Evolutionary conservation across 768 basidiomycete genomes (phyloP).

Genomic region (Tulasnella sp.): DNA sequence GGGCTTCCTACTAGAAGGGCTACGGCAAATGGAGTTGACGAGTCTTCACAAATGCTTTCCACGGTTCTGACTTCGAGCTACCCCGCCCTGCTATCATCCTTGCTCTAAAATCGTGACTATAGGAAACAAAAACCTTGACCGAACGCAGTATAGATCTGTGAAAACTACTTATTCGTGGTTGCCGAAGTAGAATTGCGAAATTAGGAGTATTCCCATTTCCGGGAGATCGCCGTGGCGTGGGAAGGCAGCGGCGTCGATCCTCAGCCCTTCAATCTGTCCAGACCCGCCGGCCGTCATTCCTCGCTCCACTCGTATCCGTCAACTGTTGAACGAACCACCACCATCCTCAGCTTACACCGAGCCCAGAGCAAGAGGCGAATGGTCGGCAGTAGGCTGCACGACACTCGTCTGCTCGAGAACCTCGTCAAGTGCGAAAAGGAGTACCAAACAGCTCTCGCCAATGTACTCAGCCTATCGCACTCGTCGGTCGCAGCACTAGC

Average conservation of each 20-base stretch:
- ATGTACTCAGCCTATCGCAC: slow-evolving; percentile 62
- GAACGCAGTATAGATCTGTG: background rate
- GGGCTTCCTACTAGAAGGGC: background rate
- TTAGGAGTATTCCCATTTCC: background rate
- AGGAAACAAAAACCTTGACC: too few species aligned
- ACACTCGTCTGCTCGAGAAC: slow-evolving; percentile 71
- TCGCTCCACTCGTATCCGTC: background rate
- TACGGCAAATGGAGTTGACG: too few species aligned
- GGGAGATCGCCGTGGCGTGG: background rate
- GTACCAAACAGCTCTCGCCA: slow-evolving; percentile 61
- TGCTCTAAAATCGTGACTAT: too few species aligned
- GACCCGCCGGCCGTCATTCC: background rate
- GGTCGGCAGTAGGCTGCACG: slow-evolving; percentile 68
- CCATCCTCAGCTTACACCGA: background rate
- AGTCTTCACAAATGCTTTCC: too few species aligned
- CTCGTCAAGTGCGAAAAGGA: slow-evolving; percentile 73
- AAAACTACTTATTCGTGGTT: too few species aligned
- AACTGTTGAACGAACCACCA: slow-evolving; percentile 4
- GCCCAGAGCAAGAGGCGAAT: slow-evolving; percentile 45
- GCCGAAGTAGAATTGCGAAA: background rate
- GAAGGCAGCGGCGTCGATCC: background rate
- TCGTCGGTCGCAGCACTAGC: slow-evolving; percentile 66
- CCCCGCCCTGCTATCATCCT: too few species aligned
- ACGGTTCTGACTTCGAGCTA: too few species aligned
- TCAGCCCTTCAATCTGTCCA: background rate